Base-by-base conservation (phyloP, 2,329 filamentous ascomycete genomes). In the Pezicula radicicola region DNA sequence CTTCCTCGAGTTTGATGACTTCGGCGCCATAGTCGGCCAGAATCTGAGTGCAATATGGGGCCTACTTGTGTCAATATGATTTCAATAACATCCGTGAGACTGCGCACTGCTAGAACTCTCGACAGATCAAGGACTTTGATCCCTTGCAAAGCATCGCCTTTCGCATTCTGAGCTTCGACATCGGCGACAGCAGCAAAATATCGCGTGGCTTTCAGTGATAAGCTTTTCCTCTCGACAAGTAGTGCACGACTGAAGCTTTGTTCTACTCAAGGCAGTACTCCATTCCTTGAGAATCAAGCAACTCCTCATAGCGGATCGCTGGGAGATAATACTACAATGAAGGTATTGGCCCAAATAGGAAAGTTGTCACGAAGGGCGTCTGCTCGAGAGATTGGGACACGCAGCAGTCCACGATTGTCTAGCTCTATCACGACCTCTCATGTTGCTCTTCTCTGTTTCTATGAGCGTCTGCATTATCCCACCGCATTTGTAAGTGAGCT, bases 1-100 rank as follows among this genome's bases (percentile, higher is more conserved):
- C 46, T 37, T 73, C 64, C 51, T 75, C 73, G 42, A 73, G 59
- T 57, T 74, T 74, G 50, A 75, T 67, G 1, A 76, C 69, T 18
- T 70, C 66, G 0, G 72, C 73, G 0, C 72, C 72, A 46, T 74
- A 73, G 49, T 75, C 73, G 19, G 71, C 72, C 3, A 75, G 66
- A n/a, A 75, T 73, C 47, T 74, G 71, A 4, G 68, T 71, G 36
- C 70, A 72, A 41, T 68, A 71, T 0, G 69, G 69, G 0, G 64
- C 69, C 68, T 68, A 46, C 13, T 15, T 30, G 4, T 6, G 18
- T 47, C 36, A 28, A 37, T 50, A 19, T 37, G 42, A 46, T 27
- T 21, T 6, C 10, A 41, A 39, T 28, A 36, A 21, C 15, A 9
- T 28, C 21, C 18, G 18, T 18, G 16, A 9, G n/a, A 37, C n/a